Percentiles rank a stretch among this genome's conserved stretches.
Conservation (phyloP, 495 filamentous ascomycete species). For the Penicillium dipodomyicola region DNA sequence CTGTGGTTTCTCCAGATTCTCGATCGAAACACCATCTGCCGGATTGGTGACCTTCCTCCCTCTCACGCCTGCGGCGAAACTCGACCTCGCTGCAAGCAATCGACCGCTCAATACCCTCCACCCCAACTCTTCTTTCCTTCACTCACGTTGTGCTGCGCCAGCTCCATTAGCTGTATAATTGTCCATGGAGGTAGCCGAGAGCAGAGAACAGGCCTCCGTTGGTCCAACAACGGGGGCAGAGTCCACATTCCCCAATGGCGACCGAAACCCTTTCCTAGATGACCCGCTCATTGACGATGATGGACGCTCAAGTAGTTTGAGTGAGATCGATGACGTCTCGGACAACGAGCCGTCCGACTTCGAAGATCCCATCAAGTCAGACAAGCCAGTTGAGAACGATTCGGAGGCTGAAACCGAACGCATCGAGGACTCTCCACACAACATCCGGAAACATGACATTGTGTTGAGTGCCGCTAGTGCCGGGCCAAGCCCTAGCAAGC, state of each 20-base stretch:
- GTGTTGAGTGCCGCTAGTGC: conserved; percentile 50
- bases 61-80: conserved; percentile 21
- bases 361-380: conserved; percentile 43
- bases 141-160: conserved; percentile 4
- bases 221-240: conserved; percentile 36
- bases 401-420: conserved; percentile 99
- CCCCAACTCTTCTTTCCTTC: conserved; percentile 3
- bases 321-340: conserved; percentile 81
- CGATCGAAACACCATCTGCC: conserved; percentile 8
- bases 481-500: conserved; percentile 67
- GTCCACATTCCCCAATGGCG: conserved; percentile 38
- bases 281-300: conserved; percentile 41
- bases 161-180: conserved; percentile 2
- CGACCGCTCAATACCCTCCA: conserved; percentile 7
- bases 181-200: conserved; percentile 45
- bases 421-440: conserved; percentile 86
- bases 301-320: conserved; percentile 71
- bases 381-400: conserved; percentile 61
- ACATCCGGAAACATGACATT: conserved; percentile 62
- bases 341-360: conserved; percentile 60
- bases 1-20: conserved; percentile 19
- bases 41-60: conserved; percentile 25
- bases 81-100: conserved; percentile 19
- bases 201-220: conserved; percentile 39
- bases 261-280: conserved; percentile 39